These are phyloP conservation scores for Cokeromyces recurvatus DNA, from an alignment of 371 early-diverging fungal genomes.

Conservation along the genomic window DNA sequence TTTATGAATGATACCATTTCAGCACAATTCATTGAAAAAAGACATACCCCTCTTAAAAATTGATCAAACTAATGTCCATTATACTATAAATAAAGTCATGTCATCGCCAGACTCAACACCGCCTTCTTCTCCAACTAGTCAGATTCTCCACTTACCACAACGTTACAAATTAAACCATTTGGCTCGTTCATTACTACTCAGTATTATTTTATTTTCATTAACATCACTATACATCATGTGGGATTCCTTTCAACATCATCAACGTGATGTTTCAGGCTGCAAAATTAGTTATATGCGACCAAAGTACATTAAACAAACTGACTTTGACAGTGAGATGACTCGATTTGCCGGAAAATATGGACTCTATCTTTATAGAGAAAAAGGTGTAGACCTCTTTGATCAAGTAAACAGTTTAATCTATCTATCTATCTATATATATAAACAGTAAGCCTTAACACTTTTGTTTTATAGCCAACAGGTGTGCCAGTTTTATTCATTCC, in stretches of 20 bases:
- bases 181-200: constrained; percentile 13
- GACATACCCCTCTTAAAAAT: too few relatives aligned
- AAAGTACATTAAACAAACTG: constrained; percentile 57
- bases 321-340: constrained; percentile 63
- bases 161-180: constrained; percentile 16
- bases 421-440: too few relatives aligned
- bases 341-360: constrained; percentile 73
- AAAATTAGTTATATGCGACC: constrained; percentile 83
- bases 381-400: constrained; percentile 48
- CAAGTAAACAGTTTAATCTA: too few relatives aligned
- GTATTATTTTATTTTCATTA: constrained; percentile 23
- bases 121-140: constrained; percentile 19
- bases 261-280: constrained; percentile 69
- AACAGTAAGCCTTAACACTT: too few relatives aligned
- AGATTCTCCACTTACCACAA: constrained; percentile 11
- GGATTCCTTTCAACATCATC: constrained; percentile 58
- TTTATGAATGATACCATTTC: too few relatives aligned
- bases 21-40: too few relatives aligned
- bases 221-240: constrained; percentile 30
- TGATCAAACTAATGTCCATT: too few relatives aligned
- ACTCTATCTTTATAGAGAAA: constrained; percentile 77
- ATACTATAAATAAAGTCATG: constrained; percentile 1
- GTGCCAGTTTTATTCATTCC: constrained; percentile 92
- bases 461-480: constrained; percentile 45
- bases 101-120: constrained; percentile 25